Percentiles rank a stretch among this genome's conserved stretches.
phyloP scores from a whole-genome alignment of 1,139 yeast genomes.

The Scheffersomyces segobiensis region DNA sequence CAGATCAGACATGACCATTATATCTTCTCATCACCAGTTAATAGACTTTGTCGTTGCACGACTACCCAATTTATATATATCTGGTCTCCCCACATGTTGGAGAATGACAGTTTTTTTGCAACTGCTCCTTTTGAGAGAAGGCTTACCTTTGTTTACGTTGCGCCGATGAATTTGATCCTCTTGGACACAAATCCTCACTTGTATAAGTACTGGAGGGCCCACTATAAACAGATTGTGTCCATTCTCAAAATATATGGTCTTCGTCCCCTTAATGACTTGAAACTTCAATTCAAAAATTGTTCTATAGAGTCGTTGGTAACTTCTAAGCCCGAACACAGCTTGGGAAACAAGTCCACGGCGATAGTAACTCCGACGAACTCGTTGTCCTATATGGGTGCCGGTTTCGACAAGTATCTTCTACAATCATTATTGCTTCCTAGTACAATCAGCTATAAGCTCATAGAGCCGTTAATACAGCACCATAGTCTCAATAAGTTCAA shows the following conservation, averaged over 20 bases:
- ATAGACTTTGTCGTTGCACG: neutral
- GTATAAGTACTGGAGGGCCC: neutral
- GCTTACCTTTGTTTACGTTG: too few relatives aligned
- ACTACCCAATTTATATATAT: neutral
- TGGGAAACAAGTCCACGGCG: constrained; percentile 1
- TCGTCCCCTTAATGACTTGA: neutral
- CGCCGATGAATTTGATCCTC: neutral
- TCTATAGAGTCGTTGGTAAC: neutral
- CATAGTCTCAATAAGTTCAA: constrained; percentile 10
- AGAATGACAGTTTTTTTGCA: neutral
- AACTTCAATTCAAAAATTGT: neutral
- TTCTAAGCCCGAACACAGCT: neutral
- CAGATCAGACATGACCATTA: neutral
- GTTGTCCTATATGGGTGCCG: constrained; percentile 28
- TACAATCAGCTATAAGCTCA: constrained; percentile 7
- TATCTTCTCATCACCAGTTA: neutral
- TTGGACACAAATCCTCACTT: neutral
- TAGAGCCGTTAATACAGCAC: constrained; percentile 18
- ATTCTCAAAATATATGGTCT: neutral
- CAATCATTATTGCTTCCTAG: constrained; percentile 12
- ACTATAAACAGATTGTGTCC: neutral
- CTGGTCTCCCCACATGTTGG: neutral
- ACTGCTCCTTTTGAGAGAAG: neutral
- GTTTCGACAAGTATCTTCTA: constrained; percentile 24
- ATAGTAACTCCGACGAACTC: constrained; percentile 25